These are phyloP conservation scores for Scheffersomyces cryptocercus DNA, from an alignment of 1,139 yeast genomes.

Conservation along the genomic window DNA sequence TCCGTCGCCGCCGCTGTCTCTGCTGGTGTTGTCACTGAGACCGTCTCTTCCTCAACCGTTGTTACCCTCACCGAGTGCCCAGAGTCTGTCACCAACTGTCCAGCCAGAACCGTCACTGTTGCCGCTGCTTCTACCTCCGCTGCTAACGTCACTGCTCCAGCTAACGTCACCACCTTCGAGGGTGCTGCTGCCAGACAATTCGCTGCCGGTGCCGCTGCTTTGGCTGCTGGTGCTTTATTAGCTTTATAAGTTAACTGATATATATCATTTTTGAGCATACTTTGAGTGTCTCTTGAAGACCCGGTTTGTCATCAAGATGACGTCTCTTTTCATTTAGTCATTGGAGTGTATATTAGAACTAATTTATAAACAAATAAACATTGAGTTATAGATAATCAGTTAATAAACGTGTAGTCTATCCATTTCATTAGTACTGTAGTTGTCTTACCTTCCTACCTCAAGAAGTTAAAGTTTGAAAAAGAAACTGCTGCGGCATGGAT, in stretches of 20 bases:
- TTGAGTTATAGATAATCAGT: no score
- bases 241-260: slow-evolving; percentile 24
- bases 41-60: slow-evolving; percentile 20
- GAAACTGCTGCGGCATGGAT: no score
- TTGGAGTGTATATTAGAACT: not conserved
- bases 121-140: slow-evolving; percentile 15
- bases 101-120: slow-evolving; percentile 14
- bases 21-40: slow-evolving; percentile 19
- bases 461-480: no score
- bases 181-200: slow-evolving; percentile 24
- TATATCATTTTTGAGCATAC: slow-evolving; percentile 3
- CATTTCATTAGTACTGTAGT: no score
- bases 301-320: not conserved
- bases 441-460: no score
- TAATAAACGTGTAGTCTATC: no score
- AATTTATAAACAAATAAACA: no score
- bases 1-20: slow-evolving; percentile 24
- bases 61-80: slow-evolving; percentile 30
- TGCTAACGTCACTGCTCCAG: slow-evolving; percentile 23
- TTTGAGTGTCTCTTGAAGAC: not conserved
- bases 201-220: slow-evolving; percentile 28
- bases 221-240: slow-evolving; percentile 37
- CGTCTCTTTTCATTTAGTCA: not conserved
- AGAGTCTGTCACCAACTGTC: slow-evolving; percentile 25
- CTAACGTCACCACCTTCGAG: slow-evolving; percentile 22